Evolutionary conservation across 257 asterid genomes (phyloP).

Genomic region (Agastache rugosa): DNA sequence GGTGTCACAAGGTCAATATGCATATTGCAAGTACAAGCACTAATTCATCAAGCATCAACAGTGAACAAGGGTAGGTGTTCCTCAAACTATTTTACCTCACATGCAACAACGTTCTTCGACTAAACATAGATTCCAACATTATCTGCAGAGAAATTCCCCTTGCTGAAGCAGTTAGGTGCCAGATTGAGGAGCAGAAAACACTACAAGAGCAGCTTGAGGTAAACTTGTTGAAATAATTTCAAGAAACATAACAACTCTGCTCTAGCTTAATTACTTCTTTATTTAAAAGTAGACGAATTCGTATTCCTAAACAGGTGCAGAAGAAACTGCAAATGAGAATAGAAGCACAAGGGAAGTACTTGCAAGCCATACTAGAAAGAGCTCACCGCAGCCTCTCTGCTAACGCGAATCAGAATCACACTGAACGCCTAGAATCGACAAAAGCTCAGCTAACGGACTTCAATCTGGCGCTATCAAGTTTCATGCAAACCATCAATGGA

Average conservation of each 20-base stretch:
- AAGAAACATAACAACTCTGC: constrained; percentile 15
- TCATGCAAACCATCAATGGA: constrained; percentile 65
- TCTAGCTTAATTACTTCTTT: neutral
- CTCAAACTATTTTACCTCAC: too few relatives aligned
- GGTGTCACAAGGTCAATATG: constrained; percentile 54
- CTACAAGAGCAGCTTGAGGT: constrained; percentile 91
- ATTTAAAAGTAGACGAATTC: neutral
- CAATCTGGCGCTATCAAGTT: constrained; percentile 70
- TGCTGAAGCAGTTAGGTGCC: constrained; percentile 65
- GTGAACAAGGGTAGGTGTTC: constrained; percentile 58
- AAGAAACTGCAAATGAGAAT: constrained; percentile 88
- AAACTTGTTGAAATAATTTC: neutral
- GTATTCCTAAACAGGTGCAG: constrained; percentile 62
- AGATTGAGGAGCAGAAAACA: constrained; percentile 76
- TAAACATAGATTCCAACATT: neutral
- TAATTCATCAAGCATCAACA: constrained; percentile 59
- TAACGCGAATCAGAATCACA: constrained; percentile 48
- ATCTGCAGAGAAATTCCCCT: constrained; percentile 67
- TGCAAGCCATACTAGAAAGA: constrained; percentile 77
- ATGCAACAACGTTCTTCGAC: neutral
- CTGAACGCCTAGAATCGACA: constrained; percentile 56
- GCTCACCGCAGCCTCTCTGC: constrained; percentile 72
- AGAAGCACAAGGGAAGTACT: constrained; percentile 93
- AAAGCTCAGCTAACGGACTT: constrained; percentile 68
- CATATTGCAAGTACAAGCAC: constrained; percentile 49